phyloP scores from a whole-genome alignment of 2,329 filamentous ascomycete genomes.

The Emmonsiellopsis sp. region DNA sequence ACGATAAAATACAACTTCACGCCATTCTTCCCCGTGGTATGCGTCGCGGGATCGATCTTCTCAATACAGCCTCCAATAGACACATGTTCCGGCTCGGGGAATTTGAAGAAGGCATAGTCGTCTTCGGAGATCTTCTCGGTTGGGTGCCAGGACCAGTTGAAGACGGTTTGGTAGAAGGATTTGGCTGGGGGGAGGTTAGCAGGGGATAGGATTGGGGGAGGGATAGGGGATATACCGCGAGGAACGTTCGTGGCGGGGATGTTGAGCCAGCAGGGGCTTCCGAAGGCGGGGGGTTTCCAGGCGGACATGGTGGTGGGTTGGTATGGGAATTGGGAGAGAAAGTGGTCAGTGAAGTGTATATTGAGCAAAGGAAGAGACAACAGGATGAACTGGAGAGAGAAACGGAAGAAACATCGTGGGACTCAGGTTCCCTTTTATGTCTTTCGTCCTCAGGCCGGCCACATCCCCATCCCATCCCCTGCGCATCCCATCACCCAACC shows the following conservation, averaged over 20 bases:
- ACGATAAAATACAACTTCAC: constrained; percentile 17
- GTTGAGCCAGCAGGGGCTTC: constrained; percentile 17
- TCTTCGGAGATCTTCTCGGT: constrained; percentile 7
- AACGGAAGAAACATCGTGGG: too few relatives aligned
- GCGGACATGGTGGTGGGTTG: neutral
- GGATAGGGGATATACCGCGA: constrained; percentile 9
- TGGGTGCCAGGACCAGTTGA: constrained; percentile 14
- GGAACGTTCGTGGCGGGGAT: constrained; percentile 14
- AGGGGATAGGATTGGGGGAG: neutral
- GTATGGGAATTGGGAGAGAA: neutral
- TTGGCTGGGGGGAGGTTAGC: constrained; percentile 9
- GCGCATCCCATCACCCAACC: too few relatives aligned
- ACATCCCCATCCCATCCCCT: too few relatives aligned
- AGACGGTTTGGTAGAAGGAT: constrained; percentile 16
- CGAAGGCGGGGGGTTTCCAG: constrained; percentile 14
- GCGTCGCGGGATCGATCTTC: constrained; percentile 5
- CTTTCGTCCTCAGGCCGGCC: too few relatives aligned
- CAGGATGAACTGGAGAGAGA: too few relatives aligned
- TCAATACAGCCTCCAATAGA: constrained; percentile 1
- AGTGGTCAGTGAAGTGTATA: too few relatives aligned
- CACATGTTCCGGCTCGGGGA: constrained; percentile 9
- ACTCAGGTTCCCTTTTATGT: too few relatives aligned
- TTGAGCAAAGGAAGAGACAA: too few relatives aligned
- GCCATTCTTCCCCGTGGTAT: constrained; percentile 1
- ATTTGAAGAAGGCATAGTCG: constrained; percentile 13